Percentiles rank a stretch among this genome's conserved stretches.
Conservation (phyloP, 257 asterid genomes). For the Rauvolfia tetraphylla region DNA sequence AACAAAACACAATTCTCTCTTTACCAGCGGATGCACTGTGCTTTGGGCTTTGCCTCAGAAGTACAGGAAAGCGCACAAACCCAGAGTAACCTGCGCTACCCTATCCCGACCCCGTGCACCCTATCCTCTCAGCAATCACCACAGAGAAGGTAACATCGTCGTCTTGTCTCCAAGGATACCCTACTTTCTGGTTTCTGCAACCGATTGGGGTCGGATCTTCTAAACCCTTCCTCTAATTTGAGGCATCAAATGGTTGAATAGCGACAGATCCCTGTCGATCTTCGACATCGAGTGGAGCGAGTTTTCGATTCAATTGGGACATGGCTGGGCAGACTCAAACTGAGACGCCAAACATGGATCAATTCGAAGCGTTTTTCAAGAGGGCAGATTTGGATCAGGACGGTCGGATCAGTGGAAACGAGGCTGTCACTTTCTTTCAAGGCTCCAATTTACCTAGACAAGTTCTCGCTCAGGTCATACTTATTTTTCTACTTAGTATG, state of each 20-base stretch:
- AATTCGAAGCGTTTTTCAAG: constrained; percentile 75
- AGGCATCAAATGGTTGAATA: constrained; percentile 14
- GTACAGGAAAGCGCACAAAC: background rate
- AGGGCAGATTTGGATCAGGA: constrained; percentile 94
- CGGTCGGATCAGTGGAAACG: constrained; percentile 84
- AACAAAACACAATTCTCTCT: constrained; percentile 13
- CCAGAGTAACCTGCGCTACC: background rate
- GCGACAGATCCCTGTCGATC: constrained; percentile 24
- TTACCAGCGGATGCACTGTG: constrained; percentile 17
- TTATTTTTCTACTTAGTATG: background rate
- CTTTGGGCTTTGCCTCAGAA: constrained; percentile 19
- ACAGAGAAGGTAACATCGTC: background rate
- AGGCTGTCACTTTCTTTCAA: constrained; percentile 81
- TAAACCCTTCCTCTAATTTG: constrained; percentile 21
- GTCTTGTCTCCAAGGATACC: background rate
- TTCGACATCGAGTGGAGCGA: constrained; percentile 12
- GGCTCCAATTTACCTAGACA: constrained; percentile 70
- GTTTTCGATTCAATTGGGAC: constrained; percentile 16
- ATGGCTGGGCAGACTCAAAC: constrained; percentile 29
- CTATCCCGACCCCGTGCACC: background rate
- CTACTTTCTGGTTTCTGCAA: background rate
- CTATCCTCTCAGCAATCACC: background rate
- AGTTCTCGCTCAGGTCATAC: constrained; percentile 88
- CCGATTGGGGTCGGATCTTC: constrained; percentile 16
- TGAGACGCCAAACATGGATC: constrained; percentile 48